These are phyloP conservation scores for Penicillium canescens DNA, from an alignment of 495 filamentous ascomycete genomes.

Conservation along the genomic window DNA sequence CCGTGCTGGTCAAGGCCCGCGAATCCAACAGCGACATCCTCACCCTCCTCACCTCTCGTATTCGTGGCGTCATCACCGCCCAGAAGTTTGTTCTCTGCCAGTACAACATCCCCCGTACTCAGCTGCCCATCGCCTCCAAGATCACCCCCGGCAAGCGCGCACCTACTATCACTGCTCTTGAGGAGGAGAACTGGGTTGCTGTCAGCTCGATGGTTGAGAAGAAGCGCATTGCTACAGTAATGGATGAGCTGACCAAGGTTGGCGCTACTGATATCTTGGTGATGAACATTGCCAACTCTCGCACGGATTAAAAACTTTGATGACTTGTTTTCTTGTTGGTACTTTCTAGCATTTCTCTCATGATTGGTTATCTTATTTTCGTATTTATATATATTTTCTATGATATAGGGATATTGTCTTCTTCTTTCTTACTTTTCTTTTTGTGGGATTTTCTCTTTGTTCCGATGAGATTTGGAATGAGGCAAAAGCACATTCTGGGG, in stretches of 20 bases:
- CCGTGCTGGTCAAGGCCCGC: constrained; percentile 89
- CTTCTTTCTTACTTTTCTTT: constrained; percentile 1
- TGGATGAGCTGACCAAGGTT: constrained; percentile 80
- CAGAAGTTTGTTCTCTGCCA: constrained; percentile 93
- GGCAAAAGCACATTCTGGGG: constrained; percentile 1
- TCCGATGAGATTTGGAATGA: background rate
- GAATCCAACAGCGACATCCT: constrained; percentile 80
- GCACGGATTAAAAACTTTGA: constrained; percentile 44
- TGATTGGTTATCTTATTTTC: constrained; percentile 10
- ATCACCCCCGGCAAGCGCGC: constrained; percentile 96
- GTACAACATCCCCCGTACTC: constrained; percentile 80
- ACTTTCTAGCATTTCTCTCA: constrained; percentile 11
- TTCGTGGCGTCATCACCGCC: constrained; percentile 92
- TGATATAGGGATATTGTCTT: constrained; percentile 5
- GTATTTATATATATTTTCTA: constrained; percentile 14
- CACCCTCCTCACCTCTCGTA: constrained; percentile 76
- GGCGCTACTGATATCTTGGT: constrained; percentile 91
- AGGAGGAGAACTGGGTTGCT: constrained; percentile 90
- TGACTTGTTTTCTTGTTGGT: constrained; percentile 10
- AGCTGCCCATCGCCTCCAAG: constrained; percentile 64
- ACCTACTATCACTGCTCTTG: constrained; percentile 83
- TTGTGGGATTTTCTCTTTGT: constrained; percentile 4
- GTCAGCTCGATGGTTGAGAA: constrained; percentile 93
- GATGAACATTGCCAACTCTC: constrained; percentile 82
- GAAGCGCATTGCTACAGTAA: constrained; percentile 81